phyloP scores from a whole-genome alignment of 352 stramenopile genomes.

The Pythium oligandrum region DNA sequence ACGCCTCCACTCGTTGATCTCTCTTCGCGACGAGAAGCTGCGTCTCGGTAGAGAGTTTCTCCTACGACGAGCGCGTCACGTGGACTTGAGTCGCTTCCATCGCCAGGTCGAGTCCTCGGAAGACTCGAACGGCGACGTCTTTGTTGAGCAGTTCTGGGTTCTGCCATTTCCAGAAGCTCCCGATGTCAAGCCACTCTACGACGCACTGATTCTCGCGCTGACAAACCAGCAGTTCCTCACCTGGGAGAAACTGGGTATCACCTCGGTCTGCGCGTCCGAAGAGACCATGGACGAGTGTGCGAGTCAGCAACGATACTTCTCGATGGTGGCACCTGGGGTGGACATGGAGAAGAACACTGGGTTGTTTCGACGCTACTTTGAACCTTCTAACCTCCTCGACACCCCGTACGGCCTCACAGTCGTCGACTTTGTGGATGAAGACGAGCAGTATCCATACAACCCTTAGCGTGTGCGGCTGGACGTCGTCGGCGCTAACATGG shows the following conservation, averaged over 20 bases:
- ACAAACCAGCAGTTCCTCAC: not conserved
- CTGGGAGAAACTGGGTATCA: not conserved
- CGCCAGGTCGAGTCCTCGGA: not conserved
- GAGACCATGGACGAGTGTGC: not conserved
- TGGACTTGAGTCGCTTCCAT: not conserved
- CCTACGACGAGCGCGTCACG: conserved; percentile 1
- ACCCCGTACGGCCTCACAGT: not conserved
- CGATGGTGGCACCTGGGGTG: not conserved
- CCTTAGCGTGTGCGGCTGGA: conserved; percentile 4
- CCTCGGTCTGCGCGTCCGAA: not conserved
- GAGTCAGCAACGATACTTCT: not conserved
- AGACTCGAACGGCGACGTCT: not conserved
- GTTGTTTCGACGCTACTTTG: not conserved
- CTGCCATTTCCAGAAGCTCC: not conserved
- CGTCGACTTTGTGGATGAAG: conserved; percentile 7
- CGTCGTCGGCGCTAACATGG: not conserved
- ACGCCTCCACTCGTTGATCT: conserved; percentile 1
- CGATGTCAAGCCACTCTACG: conserved; percentile 1
- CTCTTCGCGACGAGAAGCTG: conserved; percentile 3
- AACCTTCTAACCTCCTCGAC: conserved; percentile 7
- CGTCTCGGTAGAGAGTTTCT: conserved; percentile 4
- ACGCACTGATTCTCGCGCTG: not conserved
- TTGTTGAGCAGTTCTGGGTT: not conserved
- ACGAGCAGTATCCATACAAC: conserved; percentile 10
- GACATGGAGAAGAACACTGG: conserved; percentile 7